Evolutionary conservation across 1,284 basidiomycete genomes (phyloP).

Genomic region (Laetiporus sulphureus): DNA sequence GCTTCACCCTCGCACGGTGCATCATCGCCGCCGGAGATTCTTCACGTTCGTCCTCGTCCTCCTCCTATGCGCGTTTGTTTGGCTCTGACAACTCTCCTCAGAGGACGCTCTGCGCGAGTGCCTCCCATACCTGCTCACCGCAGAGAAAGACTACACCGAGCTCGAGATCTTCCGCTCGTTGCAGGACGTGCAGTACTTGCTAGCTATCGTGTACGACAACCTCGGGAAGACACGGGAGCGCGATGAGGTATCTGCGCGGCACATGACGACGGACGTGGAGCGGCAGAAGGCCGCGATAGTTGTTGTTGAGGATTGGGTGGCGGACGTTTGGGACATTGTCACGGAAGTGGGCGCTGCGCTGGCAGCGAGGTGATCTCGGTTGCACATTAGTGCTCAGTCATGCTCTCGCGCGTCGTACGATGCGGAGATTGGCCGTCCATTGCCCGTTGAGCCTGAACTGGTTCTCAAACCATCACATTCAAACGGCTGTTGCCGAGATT

Average conservation of each 20-base stretch:
- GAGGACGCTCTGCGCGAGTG: too few relatives aligned
- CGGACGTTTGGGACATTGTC: constrained; percentile 52
- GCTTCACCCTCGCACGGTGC: constrained; percentile 66
- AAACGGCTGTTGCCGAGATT: too few relatives aligned
- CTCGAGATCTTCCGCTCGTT: constrained; percentile 54
- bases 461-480: too few relatives aligned
- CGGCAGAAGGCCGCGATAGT: constrained; percentile 34
- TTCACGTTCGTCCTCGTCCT: constrained; percentile 13
- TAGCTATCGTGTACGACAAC: constrained; percentile 67
- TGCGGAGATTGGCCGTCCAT: too few relatives aligned
- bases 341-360: constrained; percentile 50
- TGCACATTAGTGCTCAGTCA: too few relatives aligned
- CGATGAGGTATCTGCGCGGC: constrained; percentile 44
- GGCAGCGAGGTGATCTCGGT: constrained; percentile 37
- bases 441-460: too few relatives aligned
- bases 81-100: too few relatives aligned
- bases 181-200: constrained; percentile 62
- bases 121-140: constrained; percentile 43
- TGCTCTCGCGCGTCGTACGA: too few relatives aligned
- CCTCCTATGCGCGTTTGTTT: too few relatives aligned
- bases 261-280: constrained; percentile 38
- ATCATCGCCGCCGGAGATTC: constrained; percentile 42
- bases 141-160: constrained; percentile 54
- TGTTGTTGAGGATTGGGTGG: constrained; percentile 44
- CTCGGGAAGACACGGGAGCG: constrained; percentile 48